Evolutionary conservation across 2,329 filamentous ascomycete species (phyloP), one percentile per base, ranked within the genome.

Genomic region (Kalmusia sp.): DNA sequence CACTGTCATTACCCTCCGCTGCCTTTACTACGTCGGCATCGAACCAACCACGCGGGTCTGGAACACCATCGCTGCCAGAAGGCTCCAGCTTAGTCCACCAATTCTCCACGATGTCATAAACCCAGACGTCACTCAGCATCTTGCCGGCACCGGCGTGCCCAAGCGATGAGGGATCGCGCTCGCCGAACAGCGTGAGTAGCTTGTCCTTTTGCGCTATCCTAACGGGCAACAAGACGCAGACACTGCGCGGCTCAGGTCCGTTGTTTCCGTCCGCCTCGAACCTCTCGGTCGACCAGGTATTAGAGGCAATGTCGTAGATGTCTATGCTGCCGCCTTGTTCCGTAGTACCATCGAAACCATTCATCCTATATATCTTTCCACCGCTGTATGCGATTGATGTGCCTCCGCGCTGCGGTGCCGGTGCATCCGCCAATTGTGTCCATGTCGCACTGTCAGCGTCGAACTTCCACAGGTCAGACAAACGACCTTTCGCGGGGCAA

Each of bases 401-500:
- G 1, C 90, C 91, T 19, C 87, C 86, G 41, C 91, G 82, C 0
- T 84, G 77, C 6, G 87, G 84, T 1, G 82, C 87, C 0, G 90
- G 90, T 0, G 90, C 91, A 6, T 84, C 72, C 0, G 87, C 81
- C 12, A 91, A 79, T 65, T 88, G 80, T 33, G 80, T 85, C 92
- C 92, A 96, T 2, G 80, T 78, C 48, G 80, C 78, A 6, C 80
- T 80, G 41, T 77, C 78, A 21, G 93, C 74, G 65, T 89, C 86
- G 68, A 96, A 96, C 0, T 85, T 84, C 92, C 92, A 96, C 5
- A 93, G 74, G 68, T 96, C 92, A 9, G 79, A 78, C 3, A 90
- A 78, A 3, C 86, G 79, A 9, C 86, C 88, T 24, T 77, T 81
- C 5, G 83, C 81, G 0, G 90, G 81, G 64, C 87, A 90, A 3